Evolutionary conservation across 345 rosid genomes (phyloP).

Genomic region (Salix purpurea): DNA sequence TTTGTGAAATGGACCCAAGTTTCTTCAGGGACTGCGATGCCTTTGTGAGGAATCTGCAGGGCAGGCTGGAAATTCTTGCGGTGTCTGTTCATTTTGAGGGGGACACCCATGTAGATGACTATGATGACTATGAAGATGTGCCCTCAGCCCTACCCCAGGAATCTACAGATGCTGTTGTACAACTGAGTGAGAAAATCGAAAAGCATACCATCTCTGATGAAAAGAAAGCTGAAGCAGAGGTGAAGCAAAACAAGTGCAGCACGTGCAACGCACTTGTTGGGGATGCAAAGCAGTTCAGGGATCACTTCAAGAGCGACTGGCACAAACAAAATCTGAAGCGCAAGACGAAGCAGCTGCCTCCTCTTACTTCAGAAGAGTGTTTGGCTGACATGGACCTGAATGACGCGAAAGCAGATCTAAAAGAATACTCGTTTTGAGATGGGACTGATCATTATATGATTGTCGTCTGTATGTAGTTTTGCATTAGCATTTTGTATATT

Average conservation of each 20-base stretch:
- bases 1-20: constrained; percentile 83
- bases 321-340: constrained; percentile 93
- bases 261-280: constrained; percentile 77
- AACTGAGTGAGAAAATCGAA: constrained; percentile 47
- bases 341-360: constrained; percentile 78
- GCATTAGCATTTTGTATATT: neutral
- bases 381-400: constrained; percentile 59
- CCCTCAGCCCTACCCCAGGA: constrained; percentile 33
- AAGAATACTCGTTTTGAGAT: constrained; percentile 86
- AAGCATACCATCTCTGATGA: constrained; percentile 44
- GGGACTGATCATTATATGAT: neutral
- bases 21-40: constrained; percentile 75
- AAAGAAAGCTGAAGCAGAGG: constrained; percentile 39
- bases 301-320: constrained; percentile 93
- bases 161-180: constrained; percentile 29
- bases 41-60: constrained; percentile 69
- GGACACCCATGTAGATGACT: constrained; percentile 72
- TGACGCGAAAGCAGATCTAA: constrained; percentile 66
- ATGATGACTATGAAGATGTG: constrained; percentile 62
- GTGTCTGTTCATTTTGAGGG: constrained; percentile 87
- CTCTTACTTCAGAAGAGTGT: constrained; percentile 77
- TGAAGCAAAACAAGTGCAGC: constrained; percentile 71
- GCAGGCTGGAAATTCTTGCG: constrained; percentile 85
- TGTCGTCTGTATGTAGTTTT: neutral
- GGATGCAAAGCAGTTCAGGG: constrained; percentile 76